Percentiles rank a stretch among this genome's conserved stretches.
phyloP scores from a whole-genome alignment of 306 rosid species.

The Morella rubra region DNA sequence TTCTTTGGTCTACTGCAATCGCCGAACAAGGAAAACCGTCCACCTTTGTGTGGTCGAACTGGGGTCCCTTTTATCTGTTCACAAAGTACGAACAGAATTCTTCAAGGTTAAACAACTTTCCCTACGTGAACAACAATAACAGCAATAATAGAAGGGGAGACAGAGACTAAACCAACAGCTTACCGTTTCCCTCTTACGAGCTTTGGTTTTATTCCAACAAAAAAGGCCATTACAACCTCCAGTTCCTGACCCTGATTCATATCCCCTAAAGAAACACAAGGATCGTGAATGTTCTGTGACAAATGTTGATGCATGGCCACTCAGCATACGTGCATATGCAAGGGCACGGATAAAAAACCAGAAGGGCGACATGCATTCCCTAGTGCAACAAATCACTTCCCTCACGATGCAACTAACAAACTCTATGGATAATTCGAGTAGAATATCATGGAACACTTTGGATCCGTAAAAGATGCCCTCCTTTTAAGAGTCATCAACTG shows the following conservation, averaged over 20 bases:
- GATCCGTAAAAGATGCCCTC: neutral
- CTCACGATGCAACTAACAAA: neutral
- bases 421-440: neutral
- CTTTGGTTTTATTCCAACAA: conserved; percentile 70
- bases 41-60: conserved; percentile 50
- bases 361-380: neutral
- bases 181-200: conserved; percentile 65
- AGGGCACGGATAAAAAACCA: neutral
- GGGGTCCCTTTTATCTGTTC: conserved; percentile 62
- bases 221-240: conserved; percentile 77
- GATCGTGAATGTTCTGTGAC: conserved; percentile 1
- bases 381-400: neutral
- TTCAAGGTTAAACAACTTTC: conserved; percentile 16
- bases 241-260: conserved; percentile 69
- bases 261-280: conserved; percentile 53
- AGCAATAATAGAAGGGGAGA: neutral
- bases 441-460: neutral
- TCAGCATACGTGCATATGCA: neutral
- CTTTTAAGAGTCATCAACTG: neutral
- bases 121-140: neutral
- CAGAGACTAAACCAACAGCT: conserved; percentile 15
- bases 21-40: conserved; percentile 61
- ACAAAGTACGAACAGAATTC: conserved; percentile 8
- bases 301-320: conserved; percentile 3
- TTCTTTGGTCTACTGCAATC: conserved; percentile 73